Percentiles rank a stretch among this genome's conserved stretches.
Evolutionary conservation across 192 early-diverging fungal species (phyloP).

Genomic region (Coemansia sp.): DNA sequence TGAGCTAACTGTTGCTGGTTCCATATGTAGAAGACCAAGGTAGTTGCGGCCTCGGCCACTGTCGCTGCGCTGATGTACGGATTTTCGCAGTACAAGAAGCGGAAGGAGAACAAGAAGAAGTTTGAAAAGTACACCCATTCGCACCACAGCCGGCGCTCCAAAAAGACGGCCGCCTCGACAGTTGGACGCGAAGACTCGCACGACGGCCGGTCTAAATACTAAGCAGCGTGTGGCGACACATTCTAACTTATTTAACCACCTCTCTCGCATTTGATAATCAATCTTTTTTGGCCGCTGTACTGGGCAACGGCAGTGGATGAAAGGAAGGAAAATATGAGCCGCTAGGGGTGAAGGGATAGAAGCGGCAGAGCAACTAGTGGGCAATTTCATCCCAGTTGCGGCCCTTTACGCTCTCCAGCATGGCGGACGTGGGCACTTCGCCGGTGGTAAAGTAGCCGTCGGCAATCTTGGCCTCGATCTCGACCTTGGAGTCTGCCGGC

Average conservation of each 20-base stretch:
- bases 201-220: slow-evolving; percentile 4
- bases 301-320: too few species aligned
- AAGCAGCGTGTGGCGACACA: background rate
- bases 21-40: slow-evolving; percentile 29
- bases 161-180: slow-evolving; percentile 5
- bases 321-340: background rate
- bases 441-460: slow-evolving; percentile 88
- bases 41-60: slow-evolving; percentile 10
- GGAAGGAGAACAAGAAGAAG: slow-evolving; percentile 13
- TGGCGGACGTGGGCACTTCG: slow-evolving; percentile 54
- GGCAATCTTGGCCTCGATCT: slow-evolving; percentile 96
- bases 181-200: background rate
- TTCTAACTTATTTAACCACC: background rate
- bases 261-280: background rate
- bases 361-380: slow-evolving; percentile 20
- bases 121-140: slow-evolving; percentile 16
- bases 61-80: slow-evolving; percentile 11
- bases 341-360: too few species aligned
- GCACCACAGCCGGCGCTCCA: slow-evolving; percentile 1
- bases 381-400: slow-evolving; percentile 74
- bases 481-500: slow-evolving; percentile 86
- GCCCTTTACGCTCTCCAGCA: slow-evolving; percentile 69
- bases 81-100: slow-evolving; percentile 12
- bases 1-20: background rate
- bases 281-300: background rate